These are phyloP conservation scores for Nakazawaea ishiwadae DNA, from an alignment of 805 yeast genomes.

Conservation along the genomic window DNA sequence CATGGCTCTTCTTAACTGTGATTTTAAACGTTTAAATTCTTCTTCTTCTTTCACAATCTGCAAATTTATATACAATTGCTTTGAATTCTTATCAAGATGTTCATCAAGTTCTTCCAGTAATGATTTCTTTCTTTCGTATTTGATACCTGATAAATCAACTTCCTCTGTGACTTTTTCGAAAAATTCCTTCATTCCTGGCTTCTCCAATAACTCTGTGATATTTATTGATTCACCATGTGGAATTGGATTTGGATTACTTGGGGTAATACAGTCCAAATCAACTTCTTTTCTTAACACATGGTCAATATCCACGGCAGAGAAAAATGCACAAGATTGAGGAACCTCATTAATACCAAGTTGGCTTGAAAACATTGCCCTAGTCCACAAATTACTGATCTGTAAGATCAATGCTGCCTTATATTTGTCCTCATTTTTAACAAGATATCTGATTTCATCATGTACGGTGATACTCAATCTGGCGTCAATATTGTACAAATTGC, in stretches of 20 bases:
- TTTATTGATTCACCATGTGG: slow-evolving; percentile 76
- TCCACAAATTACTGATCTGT: slow-evolving; percentile 92
- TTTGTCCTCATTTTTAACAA: slow-evolving; percentile 68
- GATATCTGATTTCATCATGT: slow-evolving; percentile 89
- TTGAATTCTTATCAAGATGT: slow-evolving; percentile 18
- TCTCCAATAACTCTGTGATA: slow-evolving; percentile 47
- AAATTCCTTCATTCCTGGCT: slow-evolving; percentile 26
- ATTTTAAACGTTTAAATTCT: slow-evolving; percentile 25
- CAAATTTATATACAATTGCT: slow-evolving; percentile 21
- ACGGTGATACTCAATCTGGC: slow-evolving; percentile 85
- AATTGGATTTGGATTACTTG: slow-evolving; percentile 69
- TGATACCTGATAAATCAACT: slow-evolving; percentile 15
- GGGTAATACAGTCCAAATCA: slow-evolving; percentile 85
- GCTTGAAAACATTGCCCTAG: slow-evolving; percentile 91
- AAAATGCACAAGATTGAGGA: slow-evolving; percentile 95
- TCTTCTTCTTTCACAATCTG: slow-evolving; percentile 24
- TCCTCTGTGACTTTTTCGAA: slow-evolving; percentile 15
- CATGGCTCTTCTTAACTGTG: slow-evolving; percentile 1
- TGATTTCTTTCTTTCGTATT: slow-evolving; percentile 13
- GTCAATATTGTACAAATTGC: slow-evolving; percentile 55
- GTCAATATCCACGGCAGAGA: slow-evolving; percentile 91
- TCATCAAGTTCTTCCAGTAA: slow-evolving; percentile 25
- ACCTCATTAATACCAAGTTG: slow-evolving; percentile 84
- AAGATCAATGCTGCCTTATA: slow-evolving; percentile 76
- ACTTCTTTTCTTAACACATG: slow-evolving; percentile 88